Base-by-base conservation (phyloP, 2,329 filamentous ascomycete genomes). In the Ceratocystis huliohia region DNA sequence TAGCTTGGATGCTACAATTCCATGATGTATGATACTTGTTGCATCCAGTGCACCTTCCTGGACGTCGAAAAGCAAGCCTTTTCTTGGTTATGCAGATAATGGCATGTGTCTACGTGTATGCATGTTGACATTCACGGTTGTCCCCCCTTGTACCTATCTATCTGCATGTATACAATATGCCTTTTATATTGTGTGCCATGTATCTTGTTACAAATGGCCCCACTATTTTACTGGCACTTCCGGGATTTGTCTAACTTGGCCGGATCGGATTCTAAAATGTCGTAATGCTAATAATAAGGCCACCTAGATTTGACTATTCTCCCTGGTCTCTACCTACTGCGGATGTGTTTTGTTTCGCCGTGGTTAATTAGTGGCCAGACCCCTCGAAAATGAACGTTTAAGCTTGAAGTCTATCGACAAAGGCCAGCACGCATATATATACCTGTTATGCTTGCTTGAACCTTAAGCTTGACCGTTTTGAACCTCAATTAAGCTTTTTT, bases 401-500 rank as follows among this genome's bases (percentile, higher is more conserved):
- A 53, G 48, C 48, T 53, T 53, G 48, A 53, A 53, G 37, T 41
- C 37, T 41, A 41, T 41, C 37, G 37, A 41, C 37, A 3, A 10
- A 41, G 37, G 3, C 10, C 3, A 41, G 37, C 13, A 41, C 10
- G 37, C 37, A 41, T 41, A 13, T 41, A 41, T 2, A 8, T 41
- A 6, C 6, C 4, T 30, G 37, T 48, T 48, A 22, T 25, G 48
- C 7, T 10, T 13, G 20, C 25, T 13, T 28, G 20, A 53, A 22
- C 5, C 20, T 22, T 50, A 37, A 59, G 53, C 53, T 59, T 17
- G 25, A 33, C 25, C 53, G 53, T 33, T 33, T 59, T 33, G 15
- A 59, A 41, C 10, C 25, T 59, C 33, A 59, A 59, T 59, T 33
- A 63, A 33, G 30, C 25, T 63, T 48, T 63, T 63, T 63, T 50